These are phyloP conservation scores for Phlebiopsis flavidoalba DNA, from an alignment of 768 basidiomycete genomes.

Conservation along the genomic window DNA sequence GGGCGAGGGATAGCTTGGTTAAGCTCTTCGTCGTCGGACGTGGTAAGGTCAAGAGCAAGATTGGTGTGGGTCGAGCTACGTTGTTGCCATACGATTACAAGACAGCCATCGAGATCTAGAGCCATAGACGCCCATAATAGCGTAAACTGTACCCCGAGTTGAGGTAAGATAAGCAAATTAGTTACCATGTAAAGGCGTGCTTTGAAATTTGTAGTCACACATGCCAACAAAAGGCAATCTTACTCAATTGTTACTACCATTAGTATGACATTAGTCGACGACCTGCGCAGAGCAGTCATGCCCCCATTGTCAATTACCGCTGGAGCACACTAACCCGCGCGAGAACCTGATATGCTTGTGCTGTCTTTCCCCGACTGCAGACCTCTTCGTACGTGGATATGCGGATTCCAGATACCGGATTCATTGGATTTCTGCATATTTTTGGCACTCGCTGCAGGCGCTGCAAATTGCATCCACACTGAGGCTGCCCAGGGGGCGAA, in stretches of 20 bases:
- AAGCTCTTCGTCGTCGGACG: neutral
- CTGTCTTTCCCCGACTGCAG: neutral
- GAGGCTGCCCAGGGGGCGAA: neutral
- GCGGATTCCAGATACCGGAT: neutral
- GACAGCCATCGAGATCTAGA: constrained; percentile 1
- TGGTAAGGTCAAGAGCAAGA: neutral
- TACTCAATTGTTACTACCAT: neutral
- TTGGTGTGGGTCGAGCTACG: neutral
- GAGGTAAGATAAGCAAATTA: neutral
- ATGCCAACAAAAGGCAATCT: neutral
- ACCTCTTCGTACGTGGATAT: neutral
- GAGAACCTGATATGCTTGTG: neutral
- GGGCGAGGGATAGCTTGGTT: neutral
- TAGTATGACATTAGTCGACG: neutral
- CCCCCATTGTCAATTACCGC: neutral
- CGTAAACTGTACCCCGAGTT: neutral
- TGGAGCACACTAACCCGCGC: neutral
- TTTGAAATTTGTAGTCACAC: neutral
- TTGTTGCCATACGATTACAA: constrained; percentile 5
- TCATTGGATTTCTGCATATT: neutral
- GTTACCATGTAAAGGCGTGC: neutral
- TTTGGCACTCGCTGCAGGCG: neutral
- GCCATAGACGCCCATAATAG: neutral
- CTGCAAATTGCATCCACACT: neutral
- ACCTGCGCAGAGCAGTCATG: neutral